Base-by-base conservation (phyloP, 805 yeast species). In the Cyberlindnera galapagoensis region DNA sequence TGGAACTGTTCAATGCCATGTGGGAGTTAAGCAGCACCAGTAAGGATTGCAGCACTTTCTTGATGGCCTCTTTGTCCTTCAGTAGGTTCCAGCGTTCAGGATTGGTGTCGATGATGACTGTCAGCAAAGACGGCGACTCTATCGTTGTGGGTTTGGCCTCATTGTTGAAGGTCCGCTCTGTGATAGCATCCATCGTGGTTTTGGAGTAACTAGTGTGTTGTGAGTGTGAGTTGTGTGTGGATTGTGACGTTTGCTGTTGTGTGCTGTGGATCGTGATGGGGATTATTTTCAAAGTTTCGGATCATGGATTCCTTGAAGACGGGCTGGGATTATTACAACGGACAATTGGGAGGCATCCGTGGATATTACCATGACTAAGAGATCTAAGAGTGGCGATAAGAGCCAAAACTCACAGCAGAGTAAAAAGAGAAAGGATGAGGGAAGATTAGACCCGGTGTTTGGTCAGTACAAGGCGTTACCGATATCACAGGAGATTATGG, bases 1-100 rank as follows among this genome's bases (percentile, higher is more conserved):
- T 92, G 22, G 87, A 75, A 44, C 82, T 83, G 56, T 84, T 84
- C 31, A 85, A 65, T 0, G 97, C 79, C 28, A 92, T 54, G 55
- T 92, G 98, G 2, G 94, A 87, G 55, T 92, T 92, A 31, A 88
- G 55, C 48, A 81, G 77, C 16, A 92, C 86, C 20, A 86, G 57
- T 7, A 88, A 50, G 3, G 88, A 64, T 40, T 80, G 70, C 6
- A 81, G 56, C 7, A 26, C 74, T 50, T n/a, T 69, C 50, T 28
- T 59, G 35, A 38, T 51, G 46, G 33, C 49, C 35, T 21, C 49
- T 43, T 32, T 52, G 46, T 39, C 50, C 22, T 45, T 51, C 41
- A 41, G 48, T 55, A 38, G 63, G 63, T 27, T 68, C 69, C 60
- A 62, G 33, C 52, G 56, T 20, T 63, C 55, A 0, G 95, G 87